Conservation (phyloP, 805 yeast genomes). For the Millerozyma acaciae region DNA sequence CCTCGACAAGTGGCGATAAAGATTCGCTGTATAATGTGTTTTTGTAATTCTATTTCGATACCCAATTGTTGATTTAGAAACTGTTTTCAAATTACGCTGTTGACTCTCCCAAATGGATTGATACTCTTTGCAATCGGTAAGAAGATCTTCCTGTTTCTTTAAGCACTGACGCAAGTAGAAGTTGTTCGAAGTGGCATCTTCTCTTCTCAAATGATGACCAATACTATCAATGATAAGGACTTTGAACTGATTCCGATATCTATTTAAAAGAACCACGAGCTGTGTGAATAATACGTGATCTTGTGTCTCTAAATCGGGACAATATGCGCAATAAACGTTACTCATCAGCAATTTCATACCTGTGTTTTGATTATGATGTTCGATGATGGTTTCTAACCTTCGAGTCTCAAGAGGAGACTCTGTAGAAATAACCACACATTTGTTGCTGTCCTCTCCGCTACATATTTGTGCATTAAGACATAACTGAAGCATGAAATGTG, state of each 20-base stretch:
- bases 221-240: conserved; percentile 76
- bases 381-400: conserved; percentile 41
- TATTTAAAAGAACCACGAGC: conserved; percentile 48
- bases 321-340: conserved; percentile 50
- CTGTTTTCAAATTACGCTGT: conserved; percentile 16
- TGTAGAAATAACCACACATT: conserved; percentile 66
- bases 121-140: conserved; percentile 10
- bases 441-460: conserved; percentile 2
- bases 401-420: conserved; percentile 70
- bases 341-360: conserved; percentile 17
- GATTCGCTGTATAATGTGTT: conserved; percentile 36
- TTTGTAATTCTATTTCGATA: conserved; percentile 35
- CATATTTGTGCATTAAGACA: conserved; percentile 51
- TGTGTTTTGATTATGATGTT: conserved; percentile 4
- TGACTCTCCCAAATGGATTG: conserved; percentile 13
- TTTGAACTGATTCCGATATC: conserved; percentile 36
- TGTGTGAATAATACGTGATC: conserved; percentile 70
- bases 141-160: conserved; percentile 14
- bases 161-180: conserved; percentile 26
- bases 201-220: conserved; percentile 74
- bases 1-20: conserved; percentile 46
- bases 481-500: conserved; percentile 71
- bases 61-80: conserved; percentile 17
- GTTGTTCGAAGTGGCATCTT: conserved; percentile 35
- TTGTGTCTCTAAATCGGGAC: conserved; percentile 67